Base-by-base conservation (phyloP, 768 basidiomycete species). In the Coprinopsis cinerea region DNA sequence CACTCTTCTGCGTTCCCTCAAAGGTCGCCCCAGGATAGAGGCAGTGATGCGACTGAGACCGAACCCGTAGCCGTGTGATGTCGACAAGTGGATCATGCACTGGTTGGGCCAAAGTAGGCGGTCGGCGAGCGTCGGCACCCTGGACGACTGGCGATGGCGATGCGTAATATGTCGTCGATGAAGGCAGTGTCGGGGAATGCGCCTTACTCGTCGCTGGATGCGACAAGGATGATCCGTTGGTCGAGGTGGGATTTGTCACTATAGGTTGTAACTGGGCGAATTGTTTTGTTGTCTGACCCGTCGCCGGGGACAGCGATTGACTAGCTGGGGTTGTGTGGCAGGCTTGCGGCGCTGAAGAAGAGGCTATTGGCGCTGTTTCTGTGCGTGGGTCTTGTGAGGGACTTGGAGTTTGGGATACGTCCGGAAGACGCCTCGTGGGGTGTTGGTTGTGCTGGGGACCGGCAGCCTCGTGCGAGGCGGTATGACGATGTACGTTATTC, bases 1-100 rank as follows among this genome's bases (percentile, higher is more conserved):
- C 95, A 55, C 86, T 89, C 70, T 92, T 92, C 70, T 98, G 95
- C 0, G 90, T 92, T 2, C 95, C 95, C 52, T 82, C 76, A 65
- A 94, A 98, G 14, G 79, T 75, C 34, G 91, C 86, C 2, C 95
- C 95, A 25, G 94, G 87, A 66, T 93, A 90, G 9, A 91, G 74
- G 63, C 85, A 89, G 56, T 86, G 81, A 61, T 87, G 85, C 11
- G 76, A 78, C 55, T 81, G 81, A 17, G 84, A 76, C 42, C 83
- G 79, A 30, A 88, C 77, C 34, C 88, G 83, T 42, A 91, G 65
- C 18, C 79, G 83, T 44, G 88, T 89, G 53, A 92, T 85, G 63
- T 92, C 89, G 52, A 74, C 64, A 28, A 82, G 67, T 4, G 90
- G 89, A 62, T 75, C 71, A 25, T 44, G 42, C 39, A 17, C 50